Evolutionary conservation across 2,329 filamentous ascomycete genomes (phyloP).

Genomic region (Phyllosticta paracitricarpa): DNA sequence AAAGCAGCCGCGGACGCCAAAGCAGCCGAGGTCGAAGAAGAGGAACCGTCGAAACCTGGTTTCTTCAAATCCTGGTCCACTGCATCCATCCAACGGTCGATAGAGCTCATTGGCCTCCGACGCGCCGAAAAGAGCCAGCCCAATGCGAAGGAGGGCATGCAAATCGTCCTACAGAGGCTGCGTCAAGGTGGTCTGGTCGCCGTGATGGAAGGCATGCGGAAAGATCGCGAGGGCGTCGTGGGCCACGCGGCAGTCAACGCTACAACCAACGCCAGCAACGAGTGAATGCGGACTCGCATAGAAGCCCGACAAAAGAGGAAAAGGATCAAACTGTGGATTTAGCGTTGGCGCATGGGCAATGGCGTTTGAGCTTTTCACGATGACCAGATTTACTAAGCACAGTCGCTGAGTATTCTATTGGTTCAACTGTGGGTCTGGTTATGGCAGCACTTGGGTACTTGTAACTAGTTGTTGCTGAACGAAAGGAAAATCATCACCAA

Average conservation of each 20-base stretch:
- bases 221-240: conserved; percentile 40
- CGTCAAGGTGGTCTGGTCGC: conserved; percentile 56
- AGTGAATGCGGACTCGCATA: background rate
- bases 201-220: conserved; percentile 61
- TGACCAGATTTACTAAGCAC: conserved; percentile 6
- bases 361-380: background rate
- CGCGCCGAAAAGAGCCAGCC: conserved; percentile 69
- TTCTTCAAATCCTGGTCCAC: conserved; percentile 56
- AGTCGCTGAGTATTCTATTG: conserved; percentile 8
- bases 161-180: conserved; percentile 64
- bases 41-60: conserved; percentile 41
- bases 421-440: background rate
- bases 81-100: conserved; percentile 64
- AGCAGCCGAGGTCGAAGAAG: conserved; percentile 30
- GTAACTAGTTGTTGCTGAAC: background rate
- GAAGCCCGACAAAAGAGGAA: background rate
- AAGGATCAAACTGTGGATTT: background rate
- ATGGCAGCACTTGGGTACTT: background rate
- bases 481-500: conserved; percentile 7
- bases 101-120: conserved; percentile 67
- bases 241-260: background rate
- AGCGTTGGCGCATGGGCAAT: conserved; percentile 10
- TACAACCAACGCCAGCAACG: background rate
- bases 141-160: conserved; percentile 77
- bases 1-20: conserved; percentile 30